Evolutionary conservation across 2,329 filamentous ascomycete species (phyloP), one percentile per base, ranked within the genome.

Genomic region (Rhinocladiella similis): DNA sequence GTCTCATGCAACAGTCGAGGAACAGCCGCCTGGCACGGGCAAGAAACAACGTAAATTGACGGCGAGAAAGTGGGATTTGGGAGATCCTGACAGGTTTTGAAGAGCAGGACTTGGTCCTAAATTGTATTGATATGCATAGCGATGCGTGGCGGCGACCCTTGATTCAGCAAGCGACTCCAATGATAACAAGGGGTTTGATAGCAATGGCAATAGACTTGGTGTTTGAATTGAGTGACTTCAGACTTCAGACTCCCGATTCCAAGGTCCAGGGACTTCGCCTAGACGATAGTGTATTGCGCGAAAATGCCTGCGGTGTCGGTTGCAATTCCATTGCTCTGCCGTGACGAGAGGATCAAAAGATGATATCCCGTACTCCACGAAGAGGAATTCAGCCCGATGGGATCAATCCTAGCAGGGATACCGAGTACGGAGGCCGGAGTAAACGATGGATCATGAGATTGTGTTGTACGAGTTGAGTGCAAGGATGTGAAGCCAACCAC

Each of bases 51-150:
- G 73, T 47, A 78, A 76, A 60, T 68, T 79, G 66, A 75, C 74
- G 6, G 73, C 76, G 1, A 66, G 77, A 49, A 78, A 77, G 63
- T 76, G 74, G 70, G 77, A 79, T 64, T 60, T 79, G 50, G 76
- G 69, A 3, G 73, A 75, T 1, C 75, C 76, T 56, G 70, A 72
- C 45, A 70, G 75, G 47, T 64, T 71, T 47, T 66, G 60, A 62
- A 33, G 14, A 18, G 6, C 5, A 16, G 5, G 38, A 9, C 14
- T 41, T 41, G 2, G 12, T 10, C 10, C 38, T 18, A 42, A 10
- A 12, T 42, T 42, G 16, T 18, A 16, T 42, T 41, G 38, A 41
- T 7, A 41, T 41, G 38, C 38, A 41, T 41, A 41, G 38, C 38
- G 38, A 33, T 47, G 25, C 43, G 43, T 6, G 16, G 19, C 7